phyloP scores from a whole-genome alignment of 75 land plant genomes.

The Picea glauca region DNA sequence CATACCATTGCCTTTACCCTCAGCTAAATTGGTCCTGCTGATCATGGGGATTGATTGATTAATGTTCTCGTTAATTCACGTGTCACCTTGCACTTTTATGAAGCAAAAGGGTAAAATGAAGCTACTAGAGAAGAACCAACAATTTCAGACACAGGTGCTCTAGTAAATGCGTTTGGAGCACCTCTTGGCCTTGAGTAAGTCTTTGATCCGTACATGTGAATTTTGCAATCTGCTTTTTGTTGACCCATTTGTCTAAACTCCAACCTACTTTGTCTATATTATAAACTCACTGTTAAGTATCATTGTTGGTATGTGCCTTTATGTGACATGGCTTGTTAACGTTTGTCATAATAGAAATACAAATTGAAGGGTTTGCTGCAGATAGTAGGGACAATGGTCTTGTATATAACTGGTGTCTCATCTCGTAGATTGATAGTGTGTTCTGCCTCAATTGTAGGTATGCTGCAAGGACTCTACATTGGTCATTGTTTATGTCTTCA shows the following conservation, averaged over 20 bases:
- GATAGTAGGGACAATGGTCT: background rate
- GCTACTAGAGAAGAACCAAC: too few relatives aligned
- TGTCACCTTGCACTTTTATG: too few relatives aligned
- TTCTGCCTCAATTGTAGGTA: constrained; percentile 31
- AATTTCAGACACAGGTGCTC: constrained; percentile 34
- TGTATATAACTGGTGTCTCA: background rate
- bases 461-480: constrained; percentile 33
- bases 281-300: too few relatives aligned
- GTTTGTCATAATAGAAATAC: too few relatives aligned
- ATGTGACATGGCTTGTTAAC: background rate
- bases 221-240: too few relatives aligned
- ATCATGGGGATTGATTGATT: too few relatives aligned
- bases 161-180: constrained; percentile 50
- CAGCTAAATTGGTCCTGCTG: too few relatives aligned
- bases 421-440: background rate
- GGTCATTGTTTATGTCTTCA: constrained; percentile 65
- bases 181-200: constrained; percentile 56
- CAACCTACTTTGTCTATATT: too few relatives aligned
- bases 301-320: background rate
- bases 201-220: background rate
- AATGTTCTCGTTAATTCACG: too few relatives aligned
- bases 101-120: too few relatives aligned
- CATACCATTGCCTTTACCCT: too few relatives aligned
- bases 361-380: background rate
- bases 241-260: too few relatives aligned